Percentiles rank a stretch among this genome's conserved stretches.
phyloP scores from a whole-genome alignment of 352 stramenopile species.

The Thraustochytrium sp. region DNA sequence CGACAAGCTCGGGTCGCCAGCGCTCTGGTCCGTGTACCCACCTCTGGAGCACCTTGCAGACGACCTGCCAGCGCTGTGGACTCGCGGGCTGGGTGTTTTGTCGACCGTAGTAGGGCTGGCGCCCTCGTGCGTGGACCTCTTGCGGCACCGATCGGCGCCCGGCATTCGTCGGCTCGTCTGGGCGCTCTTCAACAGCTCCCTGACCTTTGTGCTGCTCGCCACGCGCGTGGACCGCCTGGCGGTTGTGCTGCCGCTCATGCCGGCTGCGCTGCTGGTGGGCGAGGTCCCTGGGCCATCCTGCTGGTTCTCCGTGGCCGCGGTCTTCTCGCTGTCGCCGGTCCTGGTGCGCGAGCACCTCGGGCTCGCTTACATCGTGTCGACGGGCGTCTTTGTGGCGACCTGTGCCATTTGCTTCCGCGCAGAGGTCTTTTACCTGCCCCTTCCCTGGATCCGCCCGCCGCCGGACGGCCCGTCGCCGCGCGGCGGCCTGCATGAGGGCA shows the following conservation, averaged over 20 bases:
- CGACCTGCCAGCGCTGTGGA: not conserved
- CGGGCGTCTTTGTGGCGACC: conserved; percentile 23
- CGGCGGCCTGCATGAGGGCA: too few relatives aligned
- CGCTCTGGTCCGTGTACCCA: not conserved
- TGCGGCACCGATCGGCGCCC: not conserved
- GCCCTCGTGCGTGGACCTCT: not conserved
- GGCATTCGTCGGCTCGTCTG: conserved; percentile 11
- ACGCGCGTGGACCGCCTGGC: not conserved
- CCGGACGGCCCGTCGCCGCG: too few relatives aligned
- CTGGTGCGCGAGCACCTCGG: not conserved
- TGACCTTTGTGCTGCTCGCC: conserved; percentile 3
- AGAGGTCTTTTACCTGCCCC: conserved; percentile 16
- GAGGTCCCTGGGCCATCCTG: conserved; percentile 21
- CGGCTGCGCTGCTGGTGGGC: conserved; percentile 9
- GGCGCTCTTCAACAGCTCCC: conserved; percentile 21
- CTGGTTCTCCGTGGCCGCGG: conserved; percentile 10
- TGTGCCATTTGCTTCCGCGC: conserved; percentile 24
- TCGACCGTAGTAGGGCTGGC: not conserved
- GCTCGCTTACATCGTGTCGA: not conserved
- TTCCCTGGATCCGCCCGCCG: conserved; percentile 33
- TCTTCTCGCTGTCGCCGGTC: not conserved
- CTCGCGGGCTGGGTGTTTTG: not conserved
- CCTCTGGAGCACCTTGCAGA: not conserved
- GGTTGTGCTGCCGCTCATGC: not conserved
- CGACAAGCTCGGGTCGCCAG: not conserved